Base-by-base conservation (phyloP, 108 stramenopile species). In the Cyclotella baltica region DNA sequence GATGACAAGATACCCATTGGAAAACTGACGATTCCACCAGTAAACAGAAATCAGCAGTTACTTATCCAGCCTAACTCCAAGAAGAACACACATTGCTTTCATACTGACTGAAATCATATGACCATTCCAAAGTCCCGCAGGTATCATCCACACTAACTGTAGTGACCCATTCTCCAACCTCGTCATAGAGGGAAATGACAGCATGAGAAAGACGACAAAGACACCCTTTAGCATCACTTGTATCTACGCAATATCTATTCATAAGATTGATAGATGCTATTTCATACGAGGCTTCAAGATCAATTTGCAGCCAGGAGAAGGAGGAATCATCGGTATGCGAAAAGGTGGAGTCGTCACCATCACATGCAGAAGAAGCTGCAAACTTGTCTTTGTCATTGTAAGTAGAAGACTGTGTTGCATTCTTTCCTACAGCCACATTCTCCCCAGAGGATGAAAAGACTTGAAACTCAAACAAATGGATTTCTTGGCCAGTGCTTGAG, bases 171-270 rank as follows among this genome's bases (percentile, higher is more conserved):
- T 53, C 19, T 4, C 52, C 52, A 19, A 53, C 16, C 18, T 23
- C 58, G 30, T 59, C 58, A 19, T 5, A 13, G n/a, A 59, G 23
- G 4, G 28, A 30, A 28, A 59, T 28, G 4, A 31, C 58, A 8
- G 58, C 58, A 30, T 59, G 58, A 30, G 58, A 59, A 29, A 59
- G 30, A 13, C 58, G 58, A 18, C 58, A 59, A 5, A 59, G 29
- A 30, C 58, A 59, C 13, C 58, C 58, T 29, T 9, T 9, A 4
- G 5, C 28, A 59, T 59, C 58, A 30, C 6, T 16, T 59, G 23
- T 6, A 59, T 30, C 18, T 27, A 31, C 9, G 58, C 58, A 59
- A 9, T 11, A 59, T 28, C 58, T 6, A 30, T 59, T 59, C 3
- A 18, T 2, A 30, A 59, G 4, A 5, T 16, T 59, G 30, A 59